Evolutionary conservation across 495 filamentous ascomycete species (phyloP).

Genomic region (Daldinia loculata): DNA sequence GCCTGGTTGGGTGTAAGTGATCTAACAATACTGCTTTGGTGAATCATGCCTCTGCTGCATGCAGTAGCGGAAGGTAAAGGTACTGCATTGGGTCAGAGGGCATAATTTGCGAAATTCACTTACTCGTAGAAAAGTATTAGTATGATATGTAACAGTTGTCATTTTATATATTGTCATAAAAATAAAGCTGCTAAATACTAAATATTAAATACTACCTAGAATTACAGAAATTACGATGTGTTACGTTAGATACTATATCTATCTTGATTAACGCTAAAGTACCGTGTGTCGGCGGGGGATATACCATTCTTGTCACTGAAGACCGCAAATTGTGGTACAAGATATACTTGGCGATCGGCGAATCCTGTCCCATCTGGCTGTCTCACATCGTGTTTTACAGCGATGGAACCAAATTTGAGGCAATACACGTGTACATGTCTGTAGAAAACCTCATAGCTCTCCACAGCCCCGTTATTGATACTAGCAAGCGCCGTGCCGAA

Average conservation of each 20-base stretch:
- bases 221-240: constrained; percentile 25
- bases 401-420: constrained; percentile 20
- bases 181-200: not conserved
- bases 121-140: not conserved
- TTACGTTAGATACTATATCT: constrained; percentile 12
- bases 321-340: constrained; percentile 12
- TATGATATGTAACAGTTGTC: constrained; percentile 3
- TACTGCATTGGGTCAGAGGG: constrained; percentile 10
- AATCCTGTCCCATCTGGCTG: constrained; percentile 28
- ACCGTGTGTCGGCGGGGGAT: constrained; percentile 13
- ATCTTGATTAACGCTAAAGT: constrained; percentile 17
- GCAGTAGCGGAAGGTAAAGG: constrained; percentile 8
- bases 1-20: constrained; percentile 12
- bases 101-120: constrained; percentile 13
- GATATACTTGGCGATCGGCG: constrained; percentile 35
- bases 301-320: not conserved
- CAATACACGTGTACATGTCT: constrained; percentile 15
- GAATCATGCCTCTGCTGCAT: constrained; percentile 18
- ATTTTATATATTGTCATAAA: constrained; percentile 11
- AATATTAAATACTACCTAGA: no score
- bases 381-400: constrained; percentile 40
- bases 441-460: not conserved
- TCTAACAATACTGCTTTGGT: not conserved
- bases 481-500: constrained; percentile 10
- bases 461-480: constrained; percentile 13